phyloP scores from a whole-genome alignment of 345 rosid species.

The Heritiera fomes region DNA sequence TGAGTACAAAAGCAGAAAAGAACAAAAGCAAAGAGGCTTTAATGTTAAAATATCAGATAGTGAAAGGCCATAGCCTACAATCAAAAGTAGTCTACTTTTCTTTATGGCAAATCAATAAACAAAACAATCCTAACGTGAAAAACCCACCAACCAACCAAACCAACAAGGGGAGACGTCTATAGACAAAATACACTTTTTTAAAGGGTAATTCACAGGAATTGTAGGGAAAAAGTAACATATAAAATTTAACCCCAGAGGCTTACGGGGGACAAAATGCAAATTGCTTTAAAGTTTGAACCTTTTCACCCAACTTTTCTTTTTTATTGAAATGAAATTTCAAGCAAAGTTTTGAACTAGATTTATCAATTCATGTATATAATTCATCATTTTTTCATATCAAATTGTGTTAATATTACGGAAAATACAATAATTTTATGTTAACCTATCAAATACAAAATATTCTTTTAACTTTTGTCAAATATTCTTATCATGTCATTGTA shows the following conservation, averaged over 20 bases:
- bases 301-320: constrained; percentile 11
- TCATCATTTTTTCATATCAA: too few species aligned
- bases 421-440: too few species aligned
- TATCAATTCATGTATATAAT: too few species aligned
- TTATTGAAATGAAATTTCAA: constrained; percentile 23
- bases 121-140: constrained; percentile 11
- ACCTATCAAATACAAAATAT: too few species aligned
- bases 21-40: not conserved
- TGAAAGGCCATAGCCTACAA: constrained; percentile 9
- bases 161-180: constrained; percentile 23
- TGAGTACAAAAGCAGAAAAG: not conserved
- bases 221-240: constrained; percentile 20
- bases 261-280: not conserved
- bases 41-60: constrained; percentile 1
- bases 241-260: constrained; percentile 26
- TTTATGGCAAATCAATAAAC: constrained; percentile 3
- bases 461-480: too few species aligned
- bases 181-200: constrained; percentile 52
- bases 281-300: too few species aligned
- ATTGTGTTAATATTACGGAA: too few species aligned
- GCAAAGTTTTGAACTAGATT: not conserved
- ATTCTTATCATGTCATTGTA: too few species aligned
- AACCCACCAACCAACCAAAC: constrained; percentile 21
- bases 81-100: not conserved
- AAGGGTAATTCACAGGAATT: constrained; percentile 41